A percentile compares a stretch with the other conserved stretches of the same genome.
Conservation (phyloP, 2,329 filamentous ascomycete species). For the Colletotrichum sp. region DNA sequence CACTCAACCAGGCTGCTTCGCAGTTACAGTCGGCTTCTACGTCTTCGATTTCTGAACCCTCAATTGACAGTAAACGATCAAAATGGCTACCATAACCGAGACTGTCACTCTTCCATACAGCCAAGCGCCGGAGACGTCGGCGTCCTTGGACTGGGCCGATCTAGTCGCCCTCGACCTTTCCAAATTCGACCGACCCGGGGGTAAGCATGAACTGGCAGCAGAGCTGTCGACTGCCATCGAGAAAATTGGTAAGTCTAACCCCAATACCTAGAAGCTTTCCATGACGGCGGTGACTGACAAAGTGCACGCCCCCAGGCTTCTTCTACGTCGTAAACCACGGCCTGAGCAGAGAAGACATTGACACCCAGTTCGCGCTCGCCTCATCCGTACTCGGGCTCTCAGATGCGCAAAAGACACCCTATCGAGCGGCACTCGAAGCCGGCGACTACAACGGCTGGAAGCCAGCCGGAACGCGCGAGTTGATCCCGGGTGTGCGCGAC, state of each 20-base stretch:
- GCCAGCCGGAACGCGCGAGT: slow-evolving; percentile 41
- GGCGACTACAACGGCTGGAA: slow-evolving; percentile 64
- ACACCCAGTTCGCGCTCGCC: slow-evolving; percentile 64
- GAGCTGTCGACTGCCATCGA: neutral
- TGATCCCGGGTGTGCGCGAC: slow-evolving; percentile 44
- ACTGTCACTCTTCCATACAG: neutral
- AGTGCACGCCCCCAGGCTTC: neutral
- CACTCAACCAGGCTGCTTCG: neutral
- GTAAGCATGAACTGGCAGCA: neutral
- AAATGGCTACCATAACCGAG: neutral
- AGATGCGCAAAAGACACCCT: slow-evolving; percentile 64
- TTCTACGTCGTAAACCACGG: slow-evolving; percentile 69
- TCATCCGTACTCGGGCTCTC: slow-evolving; percentile 58
- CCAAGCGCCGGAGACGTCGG: neutral
- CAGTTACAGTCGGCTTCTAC: neutral
- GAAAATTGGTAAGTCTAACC: neutral
- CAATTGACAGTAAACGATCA: neutral
- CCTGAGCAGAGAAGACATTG: slow-evolving; percentile 60
- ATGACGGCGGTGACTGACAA: neutral
- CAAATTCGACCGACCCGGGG: neutral
- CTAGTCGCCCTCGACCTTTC: neutral
- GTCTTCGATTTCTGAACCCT: accelerated
- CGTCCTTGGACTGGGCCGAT: neutral
- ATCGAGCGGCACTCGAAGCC: slow-evolving; percentile 46
- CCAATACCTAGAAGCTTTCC: neutral